Conservation (phyloP, 1,139 yeast genomes). For the Hyphopichia khmerensis region DNA sequence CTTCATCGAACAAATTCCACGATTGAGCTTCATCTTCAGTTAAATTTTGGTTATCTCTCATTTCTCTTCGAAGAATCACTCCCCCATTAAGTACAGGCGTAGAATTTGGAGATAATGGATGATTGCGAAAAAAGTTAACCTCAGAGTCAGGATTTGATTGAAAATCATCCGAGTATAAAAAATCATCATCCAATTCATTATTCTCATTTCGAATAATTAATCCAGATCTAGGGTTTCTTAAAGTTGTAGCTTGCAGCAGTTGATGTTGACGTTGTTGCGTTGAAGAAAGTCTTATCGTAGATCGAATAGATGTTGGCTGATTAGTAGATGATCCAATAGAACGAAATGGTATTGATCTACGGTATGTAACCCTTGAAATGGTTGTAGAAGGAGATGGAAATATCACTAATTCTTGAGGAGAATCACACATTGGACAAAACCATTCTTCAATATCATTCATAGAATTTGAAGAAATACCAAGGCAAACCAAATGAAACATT, state of each 20-base stretch:
- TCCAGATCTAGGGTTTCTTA: constrained; percentile 7
- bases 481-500: constrained; percentile 35
- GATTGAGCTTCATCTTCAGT: constrained; percentile 38
- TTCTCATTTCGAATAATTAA: constrained; percentile 32
- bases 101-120: constrained; percentile 3
- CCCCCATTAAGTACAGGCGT: constrained; percentile 41
- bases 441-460: constrained; percentile 16
- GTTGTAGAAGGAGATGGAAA: not conserved
- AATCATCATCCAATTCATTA: constrained; percentile 37
- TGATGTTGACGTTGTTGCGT: too few species aligned
- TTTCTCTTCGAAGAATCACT: constrained; percentile 36
- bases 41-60: constrained; percentile 26
- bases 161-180: constrained; percentile 19
- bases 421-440: constrained; percentile 49
- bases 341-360: not conserved
- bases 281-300: not conserved
- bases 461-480: constrained; percentile 19
- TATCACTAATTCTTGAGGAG: constrained; percentile 26
- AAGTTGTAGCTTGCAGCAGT: not conserved
- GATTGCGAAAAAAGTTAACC: not conserved
- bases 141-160: not conserved
- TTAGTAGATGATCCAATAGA: not conserved
- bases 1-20: constrained; percentile 41
- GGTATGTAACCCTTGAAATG: not conserved
- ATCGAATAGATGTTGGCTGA: not conserved